Conservation (phyloP, 495 filamentous ascomycete species). For the Extremus antarcticus region DNA sequence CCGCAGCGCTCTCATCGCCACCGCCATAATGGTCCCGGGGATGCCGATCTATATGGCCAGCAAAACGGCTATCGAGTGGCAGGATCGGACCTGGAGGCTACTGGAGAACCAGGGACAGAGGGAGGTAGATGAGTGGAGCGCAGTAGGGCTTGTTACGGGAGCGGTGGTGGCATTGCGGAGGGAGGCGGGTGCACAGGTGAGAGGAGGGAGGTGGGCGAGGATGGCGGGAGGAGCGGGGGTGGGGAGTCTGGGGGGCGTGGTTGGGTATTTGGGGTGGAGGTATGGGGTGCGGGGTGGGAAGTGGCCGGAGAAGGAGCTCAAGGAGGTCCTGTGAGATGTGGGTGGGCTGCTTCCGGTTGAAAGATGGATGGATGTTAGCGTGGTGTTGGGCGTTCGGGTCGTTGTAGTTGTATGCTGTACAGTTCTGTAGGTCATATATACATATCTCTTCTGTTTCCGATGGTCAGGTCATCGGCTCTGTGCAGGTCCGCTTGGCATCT, state of each 20-base stretch:
- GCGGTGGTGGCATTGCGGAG: conserved; percentile 9
- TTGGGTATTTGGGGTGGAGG: conserved; percentile 25
- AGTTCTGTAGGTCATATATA: neutral
- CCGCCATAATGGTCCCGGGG: conserved; percentile 7
- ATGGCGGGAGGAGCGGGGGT: conserved; percentile 33
- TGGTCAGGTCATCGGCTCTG: neutral
- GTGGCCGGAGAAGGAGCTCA: neutral
- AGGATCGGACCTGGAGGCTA: conserved; percentile 49
- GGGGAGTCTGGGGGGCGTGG: conserved; percentile 32
- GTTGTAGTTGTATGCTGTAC: neutral
- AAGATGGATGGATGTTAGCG: too few relatives aligned
- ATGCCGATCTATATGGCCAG: conserved; percentile 41
- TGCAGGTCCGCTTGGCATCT: neutral
- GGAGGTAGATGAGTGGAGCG: conserved; percentile 42
- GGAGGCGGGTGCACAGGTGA: conserved; percentile 13
- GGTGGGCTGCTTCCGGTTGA: too few relatives aligned
- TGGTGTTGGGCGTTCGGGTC: neutral
- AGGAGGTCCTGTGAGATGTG: neutral
- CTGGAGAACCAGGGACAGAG: conserved; percentile 44
- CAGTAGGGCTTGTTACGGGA: conserved; percentile 24
- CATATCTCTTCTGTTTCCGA: neutral
- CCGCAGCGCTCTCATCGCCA: conserved; percentile 2
- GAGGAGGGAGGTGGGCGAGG: conserved; percentile 24
- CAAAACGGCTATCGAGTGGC: conserved; percentile 49
- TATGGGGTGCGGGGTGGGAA: conserved; percentile 7